Percentiles rank a stretch among this genome's conserved stretches.
These are phyloP conservation scores for Vanderwaltozyma tropicalis DNA, from an alignment of 805 yeast genomes.

Conservation along the genomic window DNA sequence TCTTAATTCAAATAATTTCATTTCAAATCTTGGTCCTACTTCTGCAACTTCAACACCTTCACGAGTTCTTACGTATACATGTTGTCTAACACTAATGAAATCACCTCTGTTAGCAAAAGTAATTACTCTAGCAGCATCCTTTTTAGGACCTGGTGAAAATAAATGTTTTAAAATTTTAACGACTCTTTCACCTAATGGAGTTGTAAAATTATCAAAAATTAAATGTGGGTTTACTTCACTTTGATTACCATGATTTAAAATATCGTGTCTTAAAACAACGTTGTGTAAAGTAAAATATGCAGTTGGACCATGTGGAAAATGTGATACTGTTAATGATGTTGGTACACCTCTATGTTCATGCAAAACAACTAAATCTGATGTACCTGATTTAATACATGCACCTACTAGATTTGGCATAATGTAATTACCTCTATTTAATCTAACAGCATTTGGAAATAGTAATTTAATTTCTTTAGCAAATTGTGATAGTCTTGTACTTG, in stretches of 20 bases:
- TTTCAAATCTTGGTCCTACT: slow-evolving; percentile 97
- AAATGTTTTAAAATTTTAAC: slow-evolving; percentile 73
- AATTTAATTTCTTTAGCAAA: slow-evolving; percentile 87
- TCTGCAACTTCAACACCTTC: slow-evolving; percentile 89
- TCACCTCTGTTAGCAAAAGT: slow-evolving; percentile 87
- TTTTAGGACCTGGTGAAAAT: slow-evolving; percentile 95
- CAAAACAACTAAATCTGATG: slow-evolving; percentile 73
- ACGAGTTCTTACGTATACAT: slow-evolving; percentile 79
- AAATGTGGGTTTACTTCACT: slow-evolving; percentile 91
- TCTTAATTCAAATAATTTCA: slow-evolving; percentile 80
- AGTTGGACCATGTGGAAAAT: slow-evolving; percentile 97
- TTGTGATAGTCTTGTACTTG: slow-evolving; percentile 74
- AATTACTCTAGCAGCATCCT: slow-evolving; percentile 81
- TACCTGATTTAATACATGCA: slow-evolving; percentile 70
- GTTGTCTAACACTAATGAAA: slow-evolving; percentile 90
- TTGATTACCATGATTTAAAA: slow-evolving; percentile 73
- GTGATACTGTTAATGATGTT: slow-evolving; percentile 82
- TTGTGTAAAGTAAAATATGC: slow-evolving; percentile 90
- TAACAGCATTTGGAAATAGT: slow-evolving; percentile 78
- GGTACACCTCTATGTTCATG: slow-evolving; percentile 99
- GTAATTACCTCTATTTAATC: slow-evolving; percentile 89
- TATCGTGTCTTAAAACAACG: slow-evolving; percentile 88
- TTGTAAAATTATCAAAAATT: slow-evolving; percentile 79
- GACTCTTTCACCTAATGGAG: slow-evolving; percentile 74
- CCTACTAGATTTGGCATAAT: slow-evolving; percentile 74